Evolutionary conservation across 2,329 filamentous ascomycete species (phyloP), one percentile per base, ranked within the genome.

Genomic region (Xylariaceae sp.): DNA sequence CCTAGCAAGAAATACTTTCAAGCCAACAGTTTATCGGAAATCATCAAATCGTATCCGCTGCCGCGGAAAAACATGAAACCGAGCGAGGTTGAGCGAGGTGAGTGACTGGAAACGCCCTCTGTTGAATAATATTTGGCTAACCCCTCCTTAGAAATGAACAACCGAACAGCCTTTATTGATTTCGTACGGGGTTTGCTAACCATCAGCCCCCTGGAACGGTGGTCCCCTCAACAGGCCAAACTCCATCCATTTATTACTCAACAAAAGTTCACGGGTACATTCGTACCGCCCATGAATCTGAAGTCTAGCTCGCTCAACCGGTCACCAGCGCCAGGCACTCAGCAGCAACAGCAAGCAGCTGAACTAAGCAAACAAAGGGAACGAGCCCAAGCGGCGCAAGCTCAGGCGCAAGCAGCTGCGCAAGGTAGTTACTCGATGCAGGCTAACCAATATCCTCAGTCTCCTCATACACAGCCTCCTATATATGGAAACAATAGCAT

Each of bases 1-100:
- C 94, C 94, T 19, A 99, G 94, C 82, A 99, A 99, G 78, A 97
- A 97, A 74, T 99, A 99, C 72, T 99, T 99, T 75, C 89, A 92
- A 65, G 91, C 92, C 34, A 96, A 85, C 39, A 95, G 91, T 1
- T 75, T 99, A 49, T 92, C 92, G 3, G 94, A 99, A 62, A 99
- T 99, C 60, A 97, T 99, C 74, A 90, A 95, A 69, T 91, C 89
- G 52, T 99, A 99, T 68, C 88, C 94, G 5, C 96, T 99, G 92
- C 94, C 94, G 45, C 82, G 94, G 66, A 99, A 99, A 76, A 96
- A 96, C 67, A 99, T 99, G 94, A 99, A 99, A 76, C 91, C 88
- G 70, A 88, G 85, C 63, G 94, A 99, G 73, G 87, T 99, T 61
- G 94, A 99, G 65, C 78, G 94, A 88, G 94, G 94, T 96, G 77